Evolutionary conservation across 106 monocot species (phyloP), one percentile per base, ranked within the genome.

Genomic region (Narthecium ossifragum): DNA sequence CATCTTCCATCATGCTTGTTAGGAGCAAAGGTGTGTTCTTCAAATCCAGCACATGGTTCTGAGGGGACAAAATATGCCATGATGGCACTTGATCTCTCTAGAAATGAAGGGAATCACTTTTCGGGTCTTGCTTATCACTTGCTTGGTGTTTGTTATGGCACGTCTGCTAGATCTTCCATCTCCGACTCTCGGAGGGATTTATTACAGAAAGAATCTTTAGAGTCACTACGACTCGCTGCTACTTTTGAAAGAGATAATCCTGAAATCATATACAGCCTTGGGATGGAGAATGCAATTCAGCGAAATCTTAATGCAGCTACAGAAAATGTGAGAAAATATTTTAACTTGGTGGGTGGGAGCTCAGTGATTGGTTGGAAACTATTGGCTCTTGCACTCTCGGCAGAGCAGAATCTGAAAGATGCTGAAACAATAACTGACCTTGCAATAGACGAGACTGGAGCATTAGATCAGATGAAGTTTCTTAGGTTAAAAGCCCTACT

Each of bases 391-490:
- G 64, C 69, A 25, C 58, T 76, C 21, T 84, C 92, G 0, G 70
- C 80, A 22, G 67, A 82, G 34, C 75, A 85, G 63, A 72, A 76
- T 34, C 55, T 73, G 6, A 67, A 66, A 63, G 78, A 85, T 18
- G 81, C 92, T 26, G 84, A 93, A 71, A 54, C 46, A 14, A 65
- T 93, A 57, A 72, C 82, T 47, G 80, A 88, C 74, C 68, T 85
- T 51, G 75, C 87, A 23, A 69, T 88, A n/a, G 71, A 79, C 64
- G 75, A 88, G 47, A 70, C 74, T 51, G 84, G 67, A 63, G 59
- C 21, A 60, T 31, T 33, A 8, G 88, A 72, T 29, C 81, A 79
- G 34, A 43, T 93, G 59, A 78, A 68, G 38, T 39, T 88, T 37
- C 31, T 93, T 34, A 65, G 59, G 40, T 50, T 88, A 62, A 93